A percentile compares a stretch with the other conserved stretches of the same genome.
Conservation (phyloP, 176 grass and related monocot genomes). For the Avena insularis region DNA sequence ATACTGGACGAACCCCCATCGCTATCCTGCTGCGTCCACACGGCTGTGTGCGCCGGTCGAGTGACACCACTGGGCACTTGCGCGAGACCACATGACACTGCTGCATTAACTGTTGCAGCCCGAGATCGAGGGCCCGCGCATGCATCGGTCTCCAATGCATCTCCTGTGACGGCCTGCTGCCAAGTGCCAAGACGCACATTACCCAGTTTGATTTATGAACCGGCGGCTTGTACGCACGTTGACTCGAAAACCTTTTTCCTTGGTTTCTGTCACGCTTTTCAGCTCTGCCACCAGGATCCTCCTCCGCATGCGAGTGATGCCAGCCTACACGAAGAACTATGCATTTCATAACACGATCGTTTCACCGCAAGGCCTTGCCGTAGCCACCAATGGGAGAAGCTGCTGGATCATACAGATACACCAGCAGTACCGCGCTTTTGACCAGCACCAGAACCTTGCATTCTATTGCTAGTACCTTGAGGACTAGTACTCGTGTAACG, state of each 20-base stretch:
- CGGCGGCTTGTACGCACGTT: not conserved
- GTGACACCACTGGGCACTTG: not conserved
- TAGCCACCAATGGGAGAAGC: constrained; percentile 1
- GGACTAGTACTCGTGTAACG: not conserved
- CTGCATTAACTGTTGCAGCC: not conserved
- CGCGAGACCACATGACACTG: not conserved
- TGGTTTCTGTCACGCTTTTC: constrained; percentile 8
- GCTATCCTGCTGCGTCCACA: not conserved
- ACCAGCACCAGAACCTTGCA: not conserved
- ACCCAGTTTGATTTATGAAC: not conserved
- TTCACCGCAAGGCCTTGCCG: constrained; percentile 22
- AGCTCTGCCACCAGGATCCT: constrained; percentile 32
- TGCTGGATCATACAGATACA: not conserved
- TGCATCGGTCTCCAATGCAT: not conserved
- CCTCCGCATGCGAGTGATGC: not conserved
- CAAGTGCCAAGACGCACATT: not conserved
- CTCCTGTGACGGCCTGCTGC: not conserved
- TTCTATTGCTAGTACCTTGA: not conserved
- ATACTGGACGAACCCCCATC: not conserved
- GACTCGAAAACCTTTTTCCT: not conserved
- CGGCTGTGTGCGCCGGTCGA: not conserved
- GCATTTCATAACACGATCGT: not conserved
- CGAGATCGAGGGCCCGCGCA: no score
- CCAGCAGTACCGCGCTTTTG: not conserved
- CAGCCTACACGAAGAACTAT: constrained; percentile 5